Percentiles rank a stretch among this genome's conserved stretches.
Evolutionary conservation across 345 rosid genomes (phyloP).

Genomic region (Mallotus nudiflorus): DNA sequence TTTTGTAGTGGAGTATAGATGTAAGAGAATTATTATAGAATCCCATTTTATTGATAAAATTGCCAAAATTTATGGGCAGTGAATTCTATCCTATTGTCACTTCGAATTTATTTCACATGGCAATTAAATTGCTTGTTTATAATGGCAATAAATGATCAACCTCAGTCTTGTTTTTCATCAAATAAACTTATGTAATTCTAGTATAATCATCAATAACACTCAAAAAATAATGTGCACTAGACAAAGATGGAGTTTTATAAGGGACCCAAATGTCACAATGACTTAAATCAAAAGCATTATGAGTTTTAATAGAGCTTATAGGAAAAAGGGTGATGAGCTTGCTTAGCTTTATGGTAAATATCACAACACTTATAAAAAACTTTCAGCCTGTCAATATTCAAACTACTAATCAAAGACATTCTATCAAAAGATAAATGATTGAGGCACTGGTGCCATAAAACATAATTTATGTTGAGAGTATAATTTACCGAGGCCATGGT

Average conservation of each 20-base stretch:
- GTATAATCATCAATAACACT: too few species aligned
- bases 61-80: background rate
- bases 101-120: background rate
- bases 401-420: background rate
- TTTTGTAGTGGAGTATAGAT: background rate
- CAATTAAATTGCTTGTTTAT: background rate
- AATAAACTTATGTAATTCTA: background rate
- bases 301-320: background rate
- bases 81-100: background rate
- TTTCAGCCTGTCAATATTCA: background rate
- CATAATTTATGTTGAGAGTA: too few species aligned
- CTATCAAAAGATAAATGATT: background rate
- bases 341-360: background rate
- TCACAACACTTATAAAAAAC: background rate
- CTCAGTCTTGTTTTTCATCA: background rate
- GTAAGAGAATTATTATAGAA: background rate
- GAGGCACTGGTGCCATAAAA: background rate
- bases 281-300: background rate
- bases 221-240: too few species aligned
- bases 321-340: background rate
- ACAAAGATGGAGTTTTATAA: too few species aligned
- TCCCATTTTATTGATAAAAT: background rate
- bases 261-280: slow-evolving; percentile 1
- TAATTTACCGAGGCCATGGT: too few species aligned
- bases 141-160: background rate